Evolutionary conservation across 2,329 filamentous ascomycete genomes (phyloP).

Genomic region (Pseudogymnoascus sp.): DNA sequence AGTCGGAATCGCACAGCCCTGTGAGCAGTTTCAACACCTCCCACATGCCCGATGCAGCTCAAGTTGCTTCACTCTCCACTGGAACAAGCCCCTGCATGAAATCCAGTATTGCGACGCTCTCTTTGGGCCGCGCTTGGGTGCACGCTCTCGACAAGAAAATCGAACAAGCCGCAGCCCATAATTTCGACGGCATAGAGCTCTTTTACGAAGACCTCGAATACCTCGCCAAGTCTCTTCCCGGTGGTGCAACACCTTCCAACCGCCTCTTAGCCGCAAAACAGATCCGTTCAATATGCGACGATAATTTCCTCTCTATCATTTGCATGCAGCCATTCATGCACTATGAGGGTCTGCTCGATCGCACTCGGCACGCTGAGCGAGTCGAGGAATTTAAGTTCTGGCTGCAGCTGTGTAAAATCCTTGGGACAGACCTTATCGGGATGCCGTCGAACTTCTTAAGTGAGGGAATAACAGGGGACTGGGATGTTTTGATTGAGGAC

Average conservation of each 20-base stretch:
- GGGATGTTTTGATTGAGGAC: conserved; percentile 52
- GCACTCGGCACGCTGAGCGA: conserved; percentile 36
- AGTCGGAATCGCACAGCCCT: background rate
- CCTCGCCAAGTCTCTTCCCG: conserved; percentile 35
- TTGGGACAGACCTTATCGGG: conserved; percentile 46
- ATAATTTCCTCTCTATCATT: conserved; percentile 49
- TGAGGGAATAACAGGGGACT: conserved; percentile 37
- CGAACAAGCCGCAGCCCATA: conserved; percentile 55
- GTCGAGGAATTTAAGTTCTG: background rate
- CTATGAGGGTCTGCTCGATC: conserved; percentile 62
- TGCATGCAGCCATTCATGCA: conserved; percentile 16
- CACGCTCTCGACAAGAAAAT: conserved; percentile 62
- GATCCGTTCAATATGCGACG: conserved; percentile 49
- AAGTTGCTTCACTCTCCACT: background rate
- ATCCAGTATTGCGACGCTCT: conserved; percentile 10
- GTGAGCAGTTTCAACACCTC: background rate
- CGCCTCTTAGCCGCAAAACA: conserved; percentile 47
- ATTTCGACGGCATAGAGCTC: conserved; percentile 63
- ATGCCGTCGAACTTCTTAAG: conserved; percentile 54
- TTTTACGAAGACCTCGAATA: conserved; percentile 70
- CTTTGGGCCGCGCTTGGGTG: conserved; percentile 58
- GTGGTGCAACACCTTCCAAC: conserved; percentile 32
- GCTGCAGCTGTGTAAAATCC: conserved; percentile 6
- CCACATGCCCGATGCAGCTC: background rate
- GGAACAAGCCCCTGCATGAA: background rate